phyloP scores from a whole-genome alignment of 2,329 filamentous ascomycete species.

The Biscogniauxia marginata region DNA sequence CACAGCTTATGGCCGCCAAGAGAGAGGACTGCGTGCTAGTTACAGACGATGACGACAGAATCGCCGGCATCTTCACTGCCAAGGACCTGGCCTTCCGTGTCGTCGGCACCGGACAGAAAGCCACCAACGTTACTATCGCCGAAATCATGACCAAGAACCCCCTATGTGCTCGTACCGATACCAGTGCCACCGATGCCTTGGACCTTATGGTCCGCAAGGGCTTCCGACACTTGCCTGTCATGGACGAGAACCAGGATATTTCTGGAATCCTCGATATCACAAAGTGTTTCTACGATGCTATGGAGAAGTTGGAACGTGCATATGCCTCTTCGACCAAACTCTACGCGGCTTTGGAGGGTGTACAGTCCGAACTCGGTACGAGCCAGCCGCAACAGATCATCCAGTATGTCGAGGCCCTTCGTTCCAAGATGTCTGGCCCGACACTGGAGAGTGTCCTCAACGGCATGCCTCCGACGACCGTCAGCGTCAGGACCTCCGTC shows the following conservation, averaged over 20 bases:
- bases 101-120: conserved; percentile 86
- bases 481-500: conserved; percentile 93
- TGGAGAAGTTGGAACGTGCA: conserved; percentile 98
- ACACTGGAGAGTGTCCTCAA: conserved; percentile 93
- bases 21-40: conserved; percentile 96
- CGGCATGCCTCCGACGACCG: conserved; percentile 87
- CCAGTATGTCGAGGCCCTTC: conserved; percentile 94
- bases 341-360: conserved; percentile 95
- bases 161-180: conserved; percentile 93
- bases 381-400: conserved; percentile 98
- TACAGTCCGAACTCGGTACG: conserved; percentile 92
- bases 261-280: conserved; percentile 98
- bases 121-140: conserved; percentile 85
- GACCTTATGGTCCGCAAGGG: conserved; percentile 98
- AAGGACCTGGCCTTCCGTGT: conserved; percentile 98
- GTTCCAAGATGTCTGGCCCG: conserved; percentile 95
- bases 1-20: conserved; percentile 98
- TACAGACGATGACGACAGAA: conserved; percentile 95
- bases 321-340: conserved; percentile 98
- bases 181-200: conserved; percentile 93
- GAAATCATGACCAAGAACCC: conserved; percentile 99
- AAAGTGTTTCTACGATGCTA: conserved; percentile 99
- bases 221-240: conserved; percentile 94
- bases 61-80: conserved; percentile 97
- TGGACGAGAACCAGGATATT: conserved; percentile 99